Conservation (phyloP, 2,329 filamentous ascomycete species). For the Fusarium chaquense region DNA sequence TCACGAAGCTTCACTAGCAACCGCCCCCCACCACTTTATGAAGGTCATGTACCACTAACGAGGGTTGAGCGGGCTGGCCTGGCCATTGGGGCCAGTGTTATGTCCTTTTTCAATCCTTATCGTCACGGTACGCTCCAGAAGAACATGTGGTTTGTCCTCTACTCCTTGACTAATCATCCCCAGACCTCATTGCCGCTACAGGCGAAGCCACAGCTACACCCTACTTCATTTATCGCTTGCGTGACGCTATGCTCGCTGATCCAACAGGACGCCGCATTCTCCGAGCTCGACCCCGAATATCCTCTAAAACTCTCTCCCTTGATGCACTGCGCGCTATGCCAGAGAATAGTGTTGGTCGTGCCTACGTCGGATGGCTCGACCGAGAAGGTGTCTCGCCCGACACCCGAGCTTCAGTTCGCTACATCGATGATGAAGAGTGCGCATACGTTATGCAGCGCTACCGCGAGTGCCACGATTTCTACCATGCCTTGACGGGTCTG, state of each 20-base stretch:
- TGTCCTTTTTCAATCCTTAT: slow-evolving; percentile 78
- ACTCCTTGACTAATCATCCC: not conserved
- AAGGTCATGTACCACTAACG: slow-evolving; percentile 91
- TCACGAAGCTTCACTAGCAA: slow-evolving; percentile 77
- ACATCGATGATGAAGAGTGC: slow-evolving; percentile 94
- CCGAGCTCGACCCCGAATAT: slow-evolving; percentile 88
- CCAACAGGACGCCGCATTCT: slow-evolving; percentile 91
- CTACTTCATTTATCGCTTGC: slow-evolving; percentile 93
- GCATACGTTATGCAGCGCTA: slow-evolving; percentile 99
- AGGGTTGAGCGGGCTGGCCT: slow-evolving; percentile 79
- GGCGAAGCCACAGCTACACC: slow-evolving; percentile 95
- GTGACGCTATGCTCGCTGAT: slow-evolving; percentile 87
- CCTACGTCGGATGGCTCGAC: slow-evolving; percentile 93
- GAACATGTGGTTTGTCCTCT: not conserved
- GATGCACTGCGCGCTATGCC: slow-evolving; percentile 78
- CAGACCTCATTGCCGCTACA: slow-evolving; percentile 93
- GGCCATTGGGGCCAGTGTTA: slow-evolving; percentile 71
- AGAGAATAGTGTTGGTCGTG: slow-evolving; percentile 78
- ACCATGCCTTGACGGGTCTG: slow-evolving; percentile 91
- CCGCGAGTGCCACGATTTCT: slow-evolving; percentile 97
- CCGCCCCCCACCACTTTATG: slow-evolving; percentile 87
- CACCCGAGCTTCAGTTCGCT: slow-evolving; percentile 83
- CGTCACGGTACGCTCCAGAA: slow-evolving; percentile 71
- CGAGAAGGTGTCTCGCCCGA: slow-evolving; percentile 93
- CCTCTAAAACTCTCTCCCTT: slow-evolving; percentile 76